Evolutionary conservation across 768 basidiomycete species (phyloP), one percentile per base, ranked within the genome.

Genomic region (Aureoboletus auriporus): DNA sequence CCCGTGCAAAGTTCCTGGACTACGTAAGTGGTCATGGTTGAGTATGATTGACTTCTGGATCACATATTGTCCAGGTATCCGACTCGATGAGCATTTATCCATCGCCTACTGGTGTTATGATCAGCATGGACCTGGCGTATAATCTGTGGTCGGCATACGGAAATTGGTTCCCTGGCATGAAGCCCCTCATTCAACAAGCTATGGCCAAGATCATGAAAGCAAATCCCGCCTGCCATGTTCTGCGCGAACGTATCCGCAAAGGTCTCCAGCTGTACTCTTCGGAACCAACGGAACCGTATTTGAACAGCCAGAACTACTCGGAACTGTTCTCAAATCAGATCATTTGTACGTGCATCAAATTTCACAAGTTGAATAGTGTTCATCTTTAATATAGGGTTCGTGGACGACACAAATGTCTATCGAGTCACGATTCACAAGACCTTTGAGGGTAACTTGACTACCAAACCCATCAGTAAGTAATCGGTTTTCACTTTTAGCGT

Each of bases 121-220:
- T 99, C 59, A 94, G 93, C 67, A 91, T 99, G 87, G 96, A 98
- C 66, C 70, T 98, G 46, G 95, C 96, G 0, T 98, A 98, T 72
- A 99, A 98, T 69, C 63, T 99, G 51, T 96, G 96, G 90, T 95
- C 95, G 28, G 95, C 91, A 1, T 99, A 95, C 60, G 96, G 96
- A 52, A 95, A 95, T 66, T 98, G 91, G 92, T 96, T 97, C 86
- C 96, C 96, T 12, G 95, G 96, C 39, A 82, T 97, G 79, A 98
- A 98, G 71, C 94, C 94, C 5, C 78, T 99, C 52, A 86, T 99
- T 50, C 95, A 96, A 67, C 94, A 96, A 70, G 96, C 95, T 6
- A 96, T 99, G 93, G 93, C 89, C 11, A 99, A 98, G 78, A 89
- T 99, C 67, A 95, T 98, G 93, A 99, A 99, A 71, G 96, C 96